Conservation (phyloP, 2,329 filamentous ascomycete species). For the Claviceps purpurea region DNA sequence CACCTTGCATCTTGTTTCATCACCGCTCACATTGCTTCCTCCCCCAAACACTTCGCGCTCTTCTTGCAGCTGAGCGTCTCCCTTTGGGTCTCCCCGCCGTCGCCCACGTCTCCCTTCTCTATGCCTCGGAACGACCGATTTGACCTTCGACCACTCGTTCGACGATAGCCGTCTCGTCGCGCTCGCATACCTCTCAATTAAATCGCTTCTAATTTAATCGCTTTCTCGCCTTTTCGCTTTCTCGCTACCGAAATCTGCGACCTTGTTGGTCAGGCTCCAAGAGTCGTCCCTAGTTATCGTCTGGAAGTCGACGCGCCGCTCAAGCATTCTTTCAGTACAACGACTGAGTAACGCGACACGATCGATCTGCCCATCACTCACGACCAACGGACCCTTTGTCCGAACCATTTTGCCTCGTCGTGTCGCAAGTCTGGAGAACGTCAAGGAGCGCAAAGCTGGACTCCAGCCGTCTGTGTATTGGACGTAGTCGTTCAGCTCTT, state of each 20-base stretch:
- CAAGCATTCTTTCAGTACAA: neutral
- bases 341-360: neutral
- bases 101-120: slow-evolving; percentile 1
- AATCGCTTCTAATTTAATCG: too few relatives aligned
- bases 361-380: neutral
- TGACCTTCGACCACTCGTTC: slow-evolving; percentile 2
- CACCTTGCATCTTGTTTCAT: slow-evolving; percentile 8
- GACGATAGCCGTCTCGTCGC: neutral
- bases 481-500: neutral
- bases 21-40: slow-evolving; percentile 5
- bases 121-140: neutral
- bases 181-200: neutral
- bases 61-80: neutral
- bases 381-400: neutral
- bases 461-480: neutral
- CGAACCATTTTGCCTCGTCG: neutral
- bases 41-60: slow-evolving; percentile 3
- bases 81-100: neutral
- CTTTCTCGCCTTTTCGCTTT: neutral
- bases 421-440: slow-evolving; percentile 1
- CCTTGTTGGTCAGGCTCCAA: neutral
- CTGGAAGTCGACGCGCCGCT: neutral
- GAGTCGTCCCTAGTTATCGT: neutral
- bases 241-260: neutral
- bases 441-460: slow-evolving; percentile 2